Conservation (phyloP, 148 eudicot species). For the Rhododendron vialii region DNA sequence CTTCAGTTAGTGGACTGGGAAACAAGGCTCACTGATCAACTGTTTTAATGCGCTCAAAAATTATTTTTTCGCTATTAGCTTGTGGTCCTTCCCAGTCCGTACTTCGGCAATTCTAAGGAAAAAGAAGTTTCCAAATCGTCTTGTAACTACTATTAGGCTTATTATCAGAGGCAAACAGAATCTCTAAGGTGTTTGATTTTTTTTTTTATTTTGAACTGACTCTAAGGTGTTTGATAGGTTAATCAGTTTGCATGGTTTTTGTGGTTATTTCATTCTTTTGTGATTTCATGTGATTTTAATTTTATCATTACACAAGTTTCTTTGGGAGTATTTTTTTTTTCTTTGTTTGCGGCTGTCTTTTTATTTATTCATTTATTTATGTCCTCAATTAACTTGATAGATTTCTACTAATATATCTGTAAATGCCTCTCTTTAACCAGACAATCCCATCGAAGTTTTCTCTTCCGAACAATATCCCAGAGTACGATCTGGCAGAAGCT, state of each 20-base stretch:
- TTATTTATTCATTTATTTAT: neutral
- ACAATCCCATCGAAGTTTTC: conserved; percentile 17
- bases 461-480: conserved; percentile 6
- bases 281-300: neutral
- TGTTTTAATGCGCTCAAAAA: neutral
- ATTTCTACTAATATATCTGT: neutral
- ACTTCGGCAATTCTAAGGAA: neutral
- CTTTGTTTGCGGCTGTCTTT: neutral
- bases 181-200: too few relatives aligned
- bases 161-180: neutral
- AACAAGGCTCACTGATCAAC: neutral
- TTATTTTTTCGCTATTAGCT: neutral
- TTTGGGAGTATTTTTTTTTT: neutral
- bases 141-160: neutral
- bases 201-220: too few relatives aligned
- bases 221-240: neutral
- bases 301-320: neutral
- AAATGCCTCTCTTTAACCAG: conserved; percentile 11
- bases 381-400: neutral
- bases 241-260: neutral
- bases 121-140: neutral
- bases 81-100: neutral
- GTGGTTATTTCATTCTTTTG: neutral
- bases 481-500: conserved; percentile 13
- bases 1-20: neutral